A percentile compares a stretch with the other conserved stretches of the same genome.
phyloP scores from a whole-genome alignment of 2,329 filamentous ascomycete genomes.

The Calonectria pseudoreteaudii region DNA sequence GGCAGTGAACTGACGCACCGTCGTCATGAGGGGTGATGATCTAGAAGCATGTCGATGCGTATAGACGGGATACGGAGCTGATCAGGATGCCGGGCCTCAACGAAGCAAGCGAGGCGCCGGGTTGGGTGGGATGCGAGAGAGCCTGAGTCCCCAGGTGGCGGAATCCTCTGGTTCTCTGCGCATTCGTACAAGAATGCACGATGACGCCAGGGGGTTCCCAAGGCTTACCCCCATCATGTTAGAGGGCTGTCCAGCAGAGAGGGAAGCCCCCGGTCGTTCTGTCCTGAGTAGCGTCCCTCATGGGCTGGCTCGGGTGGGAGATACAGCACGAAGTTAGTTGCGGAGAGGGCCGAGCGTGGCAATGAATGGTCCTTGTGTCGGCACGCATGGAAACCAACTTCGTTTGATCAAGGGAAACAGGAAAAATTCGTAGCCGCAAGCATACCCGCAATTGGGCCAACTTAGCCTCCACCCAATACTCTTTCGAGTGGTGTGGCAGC shows the following conservation, averaged over 20 bases:
- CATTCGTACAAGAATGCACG: conserved; percentile 20
- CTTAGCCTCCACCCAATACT: conserved; percentile 14
- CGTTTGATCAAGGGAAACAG: background rate
- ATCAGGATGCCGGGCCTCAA: conserved; percentile 1
- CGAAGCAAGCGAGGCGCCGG: background rate
- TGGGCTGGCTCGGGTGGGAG: background rate
- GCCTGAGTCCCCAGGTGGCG: conserved; percentile 10
- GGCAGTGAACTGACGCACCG: conserved; percentile 9
- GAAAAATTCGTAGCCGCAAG: background rate
- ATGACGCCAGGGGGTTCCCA: conserved; percentile 19
- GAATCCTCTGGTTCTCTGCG: conserved; percentile 13
- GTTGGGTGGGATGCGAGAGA: background rate
- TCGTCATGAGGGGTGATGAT: conserved; percentile 9
- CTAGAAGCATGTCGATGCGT: conserved; percentile 8
- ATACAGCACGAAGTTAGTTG: background rate
- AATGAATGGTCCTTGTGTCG: background rate
- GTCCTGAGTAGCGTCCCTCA: conserved; percentile 2
- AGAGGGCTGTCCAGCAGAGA: background rate
- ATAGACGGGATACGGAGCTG: background rate
- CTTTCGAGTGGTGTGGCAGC: conserved; percentile 14
- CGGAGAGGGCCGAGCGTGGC: background rate
- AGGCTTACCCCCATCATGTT: background rate
- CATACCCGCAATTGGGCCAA: conserved; percentile 3
- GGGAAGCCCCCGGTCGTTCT: background rate
- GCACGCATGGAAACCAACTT: background rate